Evolutionary conservation across 2,329 filamentous ascomycete genomes (phyloP).

Genomic region (Endoconidiophora polonica): DNA sequence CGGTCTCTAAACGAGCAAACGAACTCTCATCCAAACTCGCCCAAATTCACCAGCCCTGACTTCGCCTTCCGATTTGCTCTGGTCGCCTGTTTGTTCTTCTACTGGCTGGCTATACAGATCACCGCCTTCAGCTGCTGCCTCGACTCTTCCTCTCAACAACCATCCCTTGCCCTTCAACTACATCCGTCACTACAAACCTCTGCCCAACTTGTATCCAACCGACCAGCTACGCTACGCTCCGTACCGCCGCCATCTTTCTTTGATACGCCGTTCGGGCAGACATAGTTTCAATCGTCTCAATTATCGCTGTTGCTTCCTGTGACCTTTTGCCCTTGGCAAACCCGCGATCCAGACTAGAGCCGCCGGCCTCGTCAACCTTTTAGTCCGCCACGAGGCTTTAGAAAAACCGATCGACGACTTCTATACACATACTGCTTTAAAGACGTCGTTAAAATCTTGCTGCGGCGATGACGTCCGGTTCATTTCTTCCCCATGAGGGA

Average conservation of each 20-base stretch:
- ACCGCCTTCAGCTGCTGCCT: background rate
- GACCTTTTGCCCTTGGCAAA: no score
- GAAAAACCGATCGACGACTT: background rate
- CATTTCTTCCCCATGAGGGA: slow-evolving; percentile 20
- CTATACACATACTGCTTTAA: background rate
- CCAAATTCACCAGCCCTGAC: background rate
- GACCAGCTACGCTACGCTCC: no score
- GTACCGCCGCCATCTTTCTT: no score
- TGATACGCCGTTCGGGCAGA: no score
- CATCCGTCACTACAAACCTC: background rate
- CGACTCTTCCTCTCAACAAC: no score
- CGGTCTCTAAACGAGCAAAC: background rate
- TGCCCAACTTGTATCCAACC: no score
- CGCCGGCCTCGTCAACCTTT: no score
- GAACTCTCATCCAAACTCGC: no score
- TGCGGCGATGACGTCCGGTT: slow-evolving; percentile 22
- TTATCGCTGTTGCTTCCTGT: background rate
- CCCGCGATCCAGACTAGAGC: no score
- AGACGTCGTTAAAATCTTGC: background rate
- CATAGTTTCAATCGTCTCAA: no score
- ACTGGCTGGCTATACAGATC: background rate
- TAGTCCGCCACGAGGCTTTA: background rate
- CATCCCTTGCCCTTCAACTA: background rate
- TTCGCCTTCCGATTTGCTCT: background rate
- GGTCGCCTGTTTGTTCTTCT: background rate